Percentiles rank a stretch among this genome's conserved stretches.
These are phyloP conservation scores for Mucor sp. DNA, from an alignment of 371 early-diverging fungal species.

Conservation along the genomic window DNA sequence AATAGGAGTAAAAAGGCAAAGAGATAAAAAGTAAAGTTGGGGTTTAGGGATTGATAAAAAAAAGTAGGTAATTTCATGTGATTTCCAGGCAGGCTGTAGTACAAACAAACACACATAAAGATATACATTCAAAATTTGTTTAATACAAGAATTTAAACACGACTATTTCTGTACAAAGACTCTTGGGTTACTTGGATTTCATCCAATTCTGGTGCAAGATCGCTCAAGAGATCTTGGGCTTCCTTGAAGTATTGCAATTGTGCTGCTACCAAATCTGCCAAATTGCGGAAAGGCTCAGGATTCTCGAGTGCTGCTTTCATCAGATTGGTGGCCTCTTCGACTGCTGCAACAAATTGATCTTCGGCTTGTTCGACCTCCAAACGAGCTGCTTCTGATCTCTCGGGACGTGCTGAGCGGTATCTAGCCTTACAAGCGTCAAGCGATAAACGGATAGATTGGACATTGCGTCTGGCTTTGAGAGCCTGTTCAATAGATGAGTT, in stretches of 20 bases:
- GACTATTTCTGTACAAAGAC: conserved; percentile 75
- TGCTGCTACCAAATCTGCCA: conserved; percentile 84
- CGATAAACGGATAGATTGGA: conserved; percentile 74
- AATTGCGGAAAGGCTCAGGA: conserved; percentile 80
- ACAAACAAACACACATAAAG: background rate
- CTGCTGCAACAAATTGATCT: conserved; percentile 88
- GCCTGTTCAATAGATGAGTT: conserved; percentile 78
- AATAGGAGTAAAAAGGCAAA: background rate
- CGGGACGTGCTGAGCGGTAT: conserved; percentile 74
- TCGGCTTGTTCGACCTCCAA: conserved; percentile 88
- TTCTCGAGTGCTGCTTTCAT: conserved; percentile 90
- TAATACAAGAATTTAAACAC: conserved; percentile 17
- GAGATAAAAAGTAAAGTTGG: no score
- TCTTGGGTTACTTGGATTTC: conserved; percentile 92
- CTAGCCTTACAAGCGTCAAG: conserved; percentile 83
- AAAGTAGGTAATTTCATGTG: conserved; percentile 12
- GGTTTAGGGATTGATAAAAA: background rate
- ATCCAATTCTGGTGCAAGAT: conserved; percentile 88
- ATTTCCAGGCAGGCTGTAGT: background rate
- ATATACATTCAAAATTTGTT: background rate
- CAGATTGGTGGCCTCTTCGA: conserved; percentile 89
- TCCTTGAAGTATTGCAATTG: conserved; percentile 85
- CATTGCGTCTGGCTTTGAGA: conserved; percentile 81
- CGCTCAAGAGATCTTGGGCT: conserved; percentile 75
- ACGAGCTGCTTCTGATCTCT: conserved; percentile 68